Evolutionary conservation across 2,329 filamentous ascomycete species (phyloP).

Genomic region (Triangularia setosa): DNA sequence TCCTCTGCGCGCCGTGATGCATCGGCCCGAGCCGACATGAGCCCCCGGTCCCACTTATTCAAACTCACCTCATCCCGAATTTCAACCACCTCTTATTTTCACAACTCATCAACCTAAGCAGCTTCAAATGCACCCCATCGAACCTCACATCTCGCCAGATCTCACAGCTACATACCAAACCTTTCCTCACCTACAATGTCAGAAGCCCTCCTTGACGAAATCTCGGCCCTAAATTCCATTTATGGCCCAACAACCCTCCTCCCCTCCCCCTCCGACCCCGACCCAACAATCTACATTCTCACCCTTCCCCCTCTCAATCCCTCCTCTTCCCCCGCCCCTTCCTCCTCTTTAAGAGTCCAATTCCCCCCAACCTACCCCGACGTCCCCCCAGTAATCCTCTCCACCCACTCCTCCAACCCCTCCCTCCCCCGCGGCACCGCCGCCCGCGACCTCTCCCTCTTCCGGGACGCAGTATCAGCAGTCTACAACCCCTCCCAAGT

Average conservation of each 20-base stretch:
- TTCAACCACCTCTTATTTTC: neutral
- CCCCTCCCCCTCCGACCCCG: slow-evolving; percentile 26
- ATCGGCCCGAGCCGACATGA: neutral
- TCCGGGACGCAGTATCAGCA: slow-evolving; percentile 67
- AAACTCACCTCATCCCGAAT: neutral
- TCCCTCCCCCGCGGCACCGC: slow-evolving; percentile 65
- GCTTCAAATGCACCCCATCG: neutral
- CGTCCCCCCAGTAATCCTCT: slow-evolving; percentile 66
- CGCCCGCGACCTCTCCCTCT: slow-evolving; percentile 63
- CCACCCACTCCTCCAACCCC: slow-evolving; percentile 73
- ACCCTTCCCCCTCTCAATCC: slow-evolving; percentile 51
- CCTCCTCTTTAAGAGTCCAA: slow-evolving; percentile 56
- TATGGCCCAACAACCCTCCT: slow-evolving; percentile 66
- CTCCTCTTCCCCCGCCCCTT: slow-evolving; percentile 38
- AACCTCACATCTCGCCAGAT: neutral
- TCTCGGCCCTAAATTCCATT: slow-evolving; percentile 80
- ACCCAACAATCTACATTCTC: slow-evolving; percentile 53
- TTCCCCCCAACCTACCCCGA: slow-evolving; percentile 75
- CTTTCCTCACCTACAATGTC: slow-evolving; percentile 39
- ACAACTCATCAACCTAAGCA: neutral
- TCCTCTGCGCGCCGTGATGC: neutral
- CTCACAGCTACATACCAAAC: neutral
- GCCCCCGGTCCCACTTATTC: neutral
- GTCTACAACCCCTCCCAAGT: too few relatives aligned
- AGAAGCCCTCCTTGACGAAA: slow-evolving; percentile 64